Evolutionary conservation across 139 green algal species (phyloP).

Genomic region (Micromonas pusilla): DNA sequence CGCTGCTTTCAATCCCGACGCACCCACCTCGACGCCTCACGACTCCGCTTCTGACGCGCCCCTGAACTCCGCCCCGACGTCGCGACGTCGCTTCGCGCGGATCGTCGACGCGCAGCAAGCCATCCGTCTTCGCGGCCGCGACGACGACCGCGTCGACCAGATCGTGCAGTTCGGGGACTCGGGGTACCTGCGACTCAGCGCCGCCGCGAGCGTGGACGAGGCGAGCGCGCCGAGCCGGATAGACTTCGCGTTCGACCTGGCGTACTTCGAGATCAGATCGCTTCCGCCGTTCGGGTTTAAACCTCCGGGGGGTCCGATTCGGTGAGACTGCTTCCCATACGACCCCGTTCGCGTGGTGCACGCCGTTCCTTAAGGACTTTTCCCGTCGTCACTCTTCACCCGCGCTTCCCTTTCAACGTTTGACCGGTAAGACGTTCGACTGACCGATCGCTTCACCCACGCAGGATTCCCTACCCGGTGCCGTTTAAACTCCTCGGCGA

Average conservation of each 20-base stretch:
- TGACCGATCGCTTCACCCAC: no score
- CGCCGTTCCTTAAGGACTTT: neutral
- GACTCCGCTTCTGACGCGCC: no score
- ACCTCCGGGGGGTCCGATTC: neutral
- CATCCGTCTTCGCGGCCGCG: conserved; percentile 4
- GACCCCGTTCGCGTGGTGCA: no score
- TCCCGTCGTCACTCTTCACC: neutral
- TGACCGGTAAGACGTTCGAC: no score
- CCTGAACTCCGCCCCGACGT: no score
- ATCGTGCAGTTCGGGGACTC: conserved; percentile 19
- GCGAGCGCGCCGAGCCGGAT: conserved; percentile 2
- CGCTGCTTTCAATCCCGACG: no score
- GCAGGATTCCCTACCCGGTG: conserved; percentile 96
- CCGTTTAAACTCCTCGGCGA: conserved; percentile 89
- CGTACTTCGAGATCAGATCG: conserved; percentile 73
- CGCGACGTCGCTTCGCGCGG: no score
- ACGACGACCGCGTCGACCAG: conserved; percentile 19
- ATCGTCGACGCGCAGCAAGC: no score
- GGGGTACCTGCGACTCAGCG: conserved; percentile 3
- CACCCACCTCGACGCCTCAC: no score
- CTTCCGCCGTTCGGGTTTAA: conserved; percentile 33
- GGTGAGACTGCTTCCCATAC: no score
- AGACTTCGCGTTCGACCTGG: conserved; percentile 28
- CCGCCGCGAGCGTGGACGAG: conserved; percentile 4
- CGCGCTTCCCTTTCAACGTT: conserved; percentile 71